Base-by-base conservation (phyloP, 108 stramenopile genomes). In the Cyclotella baltica region DNA sequence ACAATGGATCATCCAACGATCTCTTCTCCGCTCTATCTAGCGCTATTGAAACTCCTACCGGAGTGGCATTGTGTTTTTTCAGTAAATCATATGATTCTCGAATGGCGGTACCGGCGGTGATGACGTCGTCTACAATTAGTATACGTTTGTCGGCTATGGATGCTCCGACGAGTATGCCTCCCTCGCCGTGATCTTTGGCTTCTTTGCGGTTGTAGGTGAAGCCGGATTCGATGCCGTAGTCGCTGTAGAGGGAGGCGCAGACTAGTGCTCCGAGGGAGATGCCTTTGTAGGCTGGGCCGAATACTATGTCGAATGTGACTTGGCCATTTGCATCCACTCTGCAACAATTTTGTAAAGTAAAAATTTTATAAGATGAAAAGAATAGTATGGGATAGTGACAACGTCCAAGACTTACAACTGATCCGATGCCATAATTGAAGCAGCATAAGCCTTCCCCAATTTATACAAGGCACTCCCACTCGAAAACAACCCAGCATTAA, bases 251-350 rank as follows among this genome's bases (percentile, higher is more conserved):
- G 10, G 97, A 92, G 18, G 91, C 83, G n/a, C 92, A 88, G 4
- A 98, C 96, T 19, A 96, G 90, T 18, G 98, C 95, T 9, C 94
- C 98, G n/a, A 99, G 79, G 8, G 98, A 94, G 71, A 99, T 99
- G 38, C 99, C 99, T 88, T 99, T 99, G 93, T 99, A 99, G 4
- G 99, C 99, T 29, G 99, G 99, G 8, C 99, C 99, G 82, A 99
- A 98, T 20, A 99, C 55, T 16, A 98, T 95, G 59, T 98, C 98
- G 74, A 99, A 99, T 10, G 73, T 88, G 3, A 97, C 85, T 10
- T 80, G 78, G 18, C 87, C 88, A 47, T 85, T 80, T 40, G 70
- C 75, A 47, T 77, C 87, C 16, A 80, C 80, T 46, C 91, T 91
- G 77, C 70, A 27, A 48, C 33, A 48, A 23, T 25, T 16, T 27